A percentile compares a stretch with the other conserved stretches of the same genome.
These are phyloP conservation scores for Sugiyamaella novakii DNA, from an alignment of 1,139 yeast genomes.

Conservation along the genomic window DNA sequence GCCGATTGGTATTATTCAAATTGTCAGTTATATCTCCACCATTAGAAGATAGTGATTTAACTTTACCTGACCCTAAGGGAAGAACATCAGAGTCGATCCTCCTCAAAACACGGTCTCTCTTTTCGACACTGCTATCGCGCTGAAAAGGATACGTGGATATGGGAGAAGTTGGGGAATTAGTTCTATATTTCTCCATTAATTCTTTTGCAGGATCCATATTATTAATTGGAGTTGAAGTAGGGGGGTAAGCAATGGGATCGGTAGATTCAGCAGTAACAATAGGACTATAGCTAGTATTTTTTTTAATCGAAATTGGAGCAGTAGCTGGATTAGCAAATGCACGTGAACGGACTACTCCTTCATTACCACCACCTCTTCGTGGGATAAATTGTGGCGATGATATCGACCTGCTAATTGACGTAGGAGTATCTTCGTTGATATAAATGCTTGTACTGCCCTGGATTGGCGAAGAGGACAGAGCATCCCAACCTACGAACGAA, in stretches of 20 bases:
- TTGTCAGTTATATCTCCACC: not conserved
- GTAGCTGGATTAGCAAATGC: not conserved
- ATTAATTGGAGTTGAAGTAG: constrained; percentile 4
- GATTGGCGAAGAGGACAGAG: constrained; percentile 24
- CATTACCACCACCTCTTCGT: not conserved
- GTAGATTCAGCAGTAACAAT: not conserved
- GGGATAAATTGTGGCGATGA: constrained; percentile 10
- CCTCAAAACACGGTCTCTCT: constrained; percentile 9
- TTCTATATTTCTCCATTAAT: constrained; percentile 20
- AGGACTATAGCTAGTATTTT: not conserved
- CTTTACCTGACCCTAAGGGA: constrained; percentile 2
- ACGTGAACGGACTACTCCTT: not conserved
- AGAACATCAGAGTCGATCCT: constrained; percentile 20
- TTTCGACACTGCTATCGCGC: not conserved
- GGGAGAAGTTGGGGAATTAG: constrained; percentile 18
- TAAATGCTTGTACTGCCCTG: not conserved
- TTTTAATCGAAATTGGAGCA: not conserved
- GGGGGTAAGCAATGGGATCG: not conserved
- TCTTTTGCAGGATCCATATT: constrained; percentile 23
- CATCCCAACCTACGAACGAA: constrained; percentile 28
- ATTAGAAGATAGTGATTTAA: not conserved
- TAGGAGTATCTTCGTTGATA: not conserved
- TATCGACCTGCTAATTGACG: not conserved
- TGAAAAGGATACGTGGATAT: constrained; percentile 19
- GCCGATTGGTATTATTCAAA: not conserved